Conservation (phyloP, 225 moss, liverwort and hornwort species). For the Marchantia polymorpha region DNA sequence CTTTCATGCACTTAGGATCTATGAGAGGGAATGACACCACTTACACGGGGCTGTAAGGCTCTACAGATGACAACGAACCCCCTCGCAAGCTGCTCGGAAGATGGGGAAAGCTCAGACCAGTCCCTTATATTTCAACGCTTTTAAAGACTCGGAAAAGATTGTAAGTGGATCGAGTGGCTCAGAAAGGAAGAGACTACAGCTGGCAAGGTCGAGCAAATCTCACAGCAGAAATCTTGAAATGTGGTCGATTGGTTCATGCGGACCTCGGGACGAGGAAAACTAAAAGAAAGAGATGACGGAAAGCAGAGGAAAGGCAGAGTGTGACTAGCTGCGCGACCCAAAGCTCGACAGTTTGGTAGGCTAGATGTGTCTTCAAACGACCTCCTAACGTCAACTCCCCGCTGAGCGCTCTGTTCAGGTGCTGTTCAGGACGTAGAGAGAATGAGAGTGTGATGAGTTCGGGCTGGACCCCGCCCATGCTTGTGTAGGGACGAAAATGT, state of each 20-base stretch:
- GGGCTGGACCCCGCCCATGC: not conserved
- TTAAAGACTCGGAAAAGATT: not conserved
- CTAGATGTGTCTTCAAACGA: not conserved
- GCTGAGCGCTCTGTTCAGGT: not conserved
- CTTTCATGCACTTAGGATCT: not conserved
- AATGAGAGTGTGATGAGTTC: not conserved
- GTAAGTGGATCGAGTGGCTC: not conserved
- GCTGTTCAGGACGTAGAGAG: not conserved
- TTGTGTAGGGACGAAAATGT: slow-evolving; percentile 4
- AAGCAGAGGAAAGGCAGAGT: not conserved
- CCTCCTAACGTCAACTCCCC: not conserved
- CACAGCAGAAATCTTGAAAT: not conserved
- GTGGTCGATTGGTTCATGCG: not conserved
- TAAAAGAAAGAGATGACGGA: not conserved
- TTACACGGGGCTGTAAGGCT: not conserved
- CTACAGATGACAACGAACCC: too few species aligned
- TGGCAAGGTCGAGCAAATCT: not conserved
- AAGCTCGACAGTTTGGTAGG: not conserved
- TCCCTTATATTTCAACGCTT: not conserved
- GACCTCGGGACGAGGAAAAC: not conserved
- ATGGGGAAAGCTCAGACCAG: not conserved
- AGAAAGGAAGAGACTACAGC: too few species aligned
- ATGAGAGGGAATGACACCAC: not conserved
- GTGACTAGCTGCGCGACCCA: not conserved
- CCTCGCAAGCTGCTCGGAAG: not conserved